Percentiles rank a stretch among this genome's conserved stretches.
Conservation (phyloP, 2,329 filamentous ascomycete genomes). For the Apiospora sp. region DNA sequence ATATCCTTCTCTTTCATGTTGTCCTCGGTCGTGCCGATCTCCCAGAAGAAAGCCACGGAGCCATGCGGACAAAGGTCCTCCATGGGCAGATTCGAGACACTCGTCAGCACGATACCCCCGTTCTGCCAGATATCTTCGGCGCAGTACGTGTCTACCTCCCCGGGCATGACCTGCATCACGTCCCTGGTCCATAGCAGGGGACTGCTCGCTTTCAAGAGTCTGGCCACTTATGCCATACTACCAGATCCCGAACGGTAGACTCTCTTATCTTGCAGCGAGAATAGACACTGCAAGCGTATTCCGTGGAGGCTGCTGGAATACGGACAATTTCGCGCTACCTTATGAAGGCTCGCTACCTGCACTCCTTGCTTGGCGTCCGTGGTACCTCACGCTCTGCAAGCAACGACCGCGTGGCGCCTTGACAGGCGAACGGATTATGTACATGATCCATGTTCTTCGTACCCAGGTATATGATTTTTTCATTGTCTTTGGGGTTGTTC, state of each 20-base stretch:
- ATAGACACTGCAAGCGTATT: background rate
- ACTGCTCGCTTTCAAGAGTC: background rate
- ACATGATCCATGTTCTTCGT: background rate
- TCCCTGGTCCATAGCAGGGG: constrained; percentile 28
- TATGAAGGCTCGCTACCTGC: background rate
- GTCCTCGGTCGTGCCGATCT: constrained; percentile 54
- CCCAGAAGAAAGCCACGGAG: constrained; percentile 72
- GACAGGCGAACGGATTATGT: background rate
- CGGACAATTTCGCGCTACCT: background rate
- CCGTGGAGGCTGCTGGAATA: background rate
- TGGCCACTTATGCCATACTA: background rate
- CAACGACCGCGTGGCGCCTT: background rate
- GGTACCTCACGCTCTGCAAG: background rate
- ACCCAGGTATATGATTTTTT: background rate
- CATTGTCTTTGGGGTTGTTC: background rate
- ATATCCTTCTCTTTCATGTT: background rate
- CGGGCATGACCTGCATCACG: constrained; percentile 70
- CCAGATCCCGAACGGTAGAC: background rate
- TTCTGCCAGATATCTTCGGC: constrained; percentile 66
- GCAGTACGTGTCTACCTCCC: constrained; percentile 86
- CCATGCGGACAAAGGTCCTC: constrained; percentile 71
- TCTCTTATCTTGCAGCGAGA: background rate
- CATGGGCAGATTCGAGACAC: constrained; percentile 86
- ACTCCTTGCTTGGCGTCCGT: background rate
- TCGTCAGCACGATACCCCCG: constrained; percentile 72